Evolutionary conservation across 768 basidiomycete genomes (phyloP), one percentile per base, ranked within the genome.

Genomic region (Imleria badia): DNA sequence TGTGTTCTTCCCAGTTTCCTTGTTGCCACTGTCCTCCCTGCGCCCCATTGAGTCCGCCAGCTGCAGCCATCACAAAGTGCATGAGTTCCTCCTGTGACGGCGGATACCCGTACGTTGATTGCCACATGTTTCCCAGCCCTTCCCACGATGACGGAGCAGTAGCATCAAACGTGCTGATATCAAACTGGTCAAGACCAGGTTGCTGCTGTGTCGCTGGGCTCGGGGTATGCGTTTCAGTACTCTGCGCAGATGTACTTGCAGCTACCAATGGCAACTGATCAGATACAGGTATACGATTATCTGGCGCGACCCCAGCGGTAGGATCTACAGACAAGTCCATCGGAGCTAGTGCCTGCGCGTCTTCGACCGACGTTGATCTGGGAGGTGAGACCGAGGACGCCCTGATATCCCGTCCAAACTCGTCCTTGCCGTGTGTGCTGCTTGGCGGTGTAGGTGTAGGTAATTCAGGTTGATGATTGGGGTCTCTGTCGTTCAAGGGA

Each of bases 321-420:
- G 75, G 65, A 58, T 77, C 74, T 76, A 76, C 71, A 67, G 70
- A 67, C 59, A 69, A 60, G 60, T 69, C 64, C 66, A 68, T 69
- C 65, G 68, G 67, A 60, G 61, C 61, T 58, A 48, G 66, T 55
- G 61, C 42, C 52, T 57, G 62, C 40, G 66, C 58, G 60, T 60
- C 60, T 55, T 66, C 65, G 52, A 51, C 55, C 43, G 66, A 66
- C 47, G 42, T 48, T 5, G 71, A 61, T 51, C 70, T 64, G 34
- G 72, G 68, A 47, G 63, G 69, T 52, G 70, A 68, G 45, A 56
- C 50, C 36, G 87, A 84, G 39, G 74, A 71, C 34, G 80, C 73
- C 62, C 90, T 80, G 65, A 91, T 78, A 68, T 92, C 89, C 63
- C 91, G 85, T 61, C 91, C 90, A 72, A 93, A 93, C 71, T 93